Conservation (phyloP, 2,329 filamentous ascomycete species). For the Elsinoe arachidis region DNA sequence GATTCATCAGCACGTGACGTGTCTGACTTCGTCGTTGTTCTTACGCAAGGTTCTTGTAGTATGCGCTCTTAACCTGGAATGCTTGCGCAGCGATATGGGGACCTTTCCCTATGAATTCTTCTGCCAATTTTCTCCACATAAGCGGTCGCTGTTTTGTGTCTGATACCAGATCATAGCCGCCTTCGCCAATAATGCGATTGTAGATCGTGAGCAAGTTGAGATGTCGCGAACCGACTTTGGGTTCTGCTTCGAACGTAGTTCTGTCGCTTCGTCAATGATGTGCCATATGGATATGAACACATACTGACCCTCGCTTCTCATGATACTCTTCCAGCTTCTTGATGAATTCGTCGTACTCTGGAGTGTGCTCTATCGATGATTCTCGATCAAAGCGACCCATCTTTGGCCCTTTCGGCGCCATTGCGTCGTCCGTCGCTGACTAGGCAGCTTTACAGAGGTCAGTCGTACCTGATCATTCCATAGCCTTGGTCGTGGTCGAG, state of each 20-base stretch:
- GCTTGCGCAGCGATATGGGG: constrained; percentile 73
- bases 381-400: constrained; percentile 41
- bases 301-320: constrained; percentile 58
- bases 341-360: constrained; percentile 74
- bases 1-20: not conserved
- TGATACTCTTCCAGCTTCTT: constrained; percentile 64
- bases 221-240: constrained; percentile 67
- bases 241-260: constrained; percentile 69
- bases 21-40: not conserved
- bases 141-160: constrained; percentile 65
- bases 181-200: constrained; percentile 64
- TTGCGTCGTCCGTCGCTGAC: not conserved
- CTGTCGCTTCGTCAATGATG: constrained; percentile 27
- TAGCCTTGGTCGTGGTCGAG: no score
- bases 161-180: constrained; percentile 74
- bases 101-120: constrained; percentile 65
- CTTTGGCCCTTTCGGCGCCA: constrained; percentile 22
- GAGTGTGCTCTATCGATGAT: constrained; percentile 38
- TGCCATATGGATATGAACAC: constrained; percentile 4
- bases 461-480: no score
- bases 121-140: constrained; percentile 72
- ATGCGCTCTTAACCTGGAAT: constrained; percentile 77
- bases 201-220: constrained; percentile 73
- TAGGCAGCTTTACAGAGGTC: no score
- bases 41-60: constrained; percentile 76